A percentile compares a stretch with the other conserved stretches of the same genome.
Evolutionary conservation across 371 early-diverging fungal genomes (phyloP).

Genomic region (Rhizopus stolonifer): DNA sequence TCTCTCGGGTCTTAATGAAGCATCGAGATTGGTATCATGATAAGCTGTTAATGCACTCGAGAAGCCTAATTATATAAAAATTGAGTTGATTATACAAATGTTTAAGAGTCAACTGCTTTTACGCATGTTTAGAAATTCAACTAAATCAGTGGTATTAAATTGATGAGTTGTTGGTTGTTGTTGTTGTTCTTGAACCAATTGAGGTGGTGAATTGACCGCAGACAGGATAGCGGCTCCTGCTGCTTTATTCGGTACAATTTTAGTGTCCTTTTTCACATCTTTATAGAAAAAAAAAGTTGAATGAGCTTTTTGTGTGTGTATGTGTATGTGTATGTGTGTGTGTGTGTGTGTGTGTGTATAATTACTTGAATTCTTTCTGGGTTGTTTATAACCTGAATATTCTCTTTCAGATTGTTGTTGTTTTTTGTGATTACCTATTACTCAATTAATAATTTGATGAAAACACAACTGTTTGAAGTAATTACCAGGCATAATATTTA

Average conservation of each 20-base stretch:
- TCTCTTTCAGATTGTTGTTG: constrained; percentile 18
- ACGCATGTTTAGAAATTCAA: constrained; percentile 32
- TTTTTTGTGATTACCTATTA: constrained; percentile 20
- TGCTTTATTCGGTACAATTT: constrained; percentile 14
- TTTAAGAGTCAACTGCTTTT: not conserved
- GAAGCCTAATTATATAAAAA: constrained; percentile 13
- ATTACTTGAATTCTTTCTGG: constrained; percentile 18
- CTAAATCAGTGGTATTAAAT: constrained; percentile 22
- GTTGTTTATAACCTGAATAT: constrained; percentile 11
- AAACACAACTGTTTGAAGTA: not conserved
- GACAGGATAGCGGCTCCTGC: constrained; percentile 31
- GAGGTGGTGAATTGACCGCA: constrained; percentile 25
- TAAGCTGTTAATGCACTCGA: constrained; percentile 29
- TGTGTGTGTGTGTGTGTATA: not conserved
- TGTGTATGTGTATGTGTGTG: too few species aligned
- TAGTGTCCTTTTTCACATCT: constrained; percentile 4
- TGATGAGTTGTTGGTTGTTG: constrained; percentile 10
- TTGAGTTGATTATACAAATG: not conserved
- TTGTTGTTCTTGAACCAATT: constrained; percentile 9
- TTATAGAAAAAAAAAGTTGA: not conserved
- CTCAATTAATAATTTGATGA: not conserved
- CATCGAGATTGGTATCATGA: constrained; percentile 32
- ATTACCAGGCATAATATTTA: not conserved
- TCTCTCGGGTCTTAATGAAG: constrained; percentile 25
- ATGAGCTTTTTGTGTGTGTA: not conserved